These are phyloP conservation scores for Chrysanthemum lavandulifolium DNA, from an alignment of 129 eudicot genomes.

Conservation along the genomic window DNA sequence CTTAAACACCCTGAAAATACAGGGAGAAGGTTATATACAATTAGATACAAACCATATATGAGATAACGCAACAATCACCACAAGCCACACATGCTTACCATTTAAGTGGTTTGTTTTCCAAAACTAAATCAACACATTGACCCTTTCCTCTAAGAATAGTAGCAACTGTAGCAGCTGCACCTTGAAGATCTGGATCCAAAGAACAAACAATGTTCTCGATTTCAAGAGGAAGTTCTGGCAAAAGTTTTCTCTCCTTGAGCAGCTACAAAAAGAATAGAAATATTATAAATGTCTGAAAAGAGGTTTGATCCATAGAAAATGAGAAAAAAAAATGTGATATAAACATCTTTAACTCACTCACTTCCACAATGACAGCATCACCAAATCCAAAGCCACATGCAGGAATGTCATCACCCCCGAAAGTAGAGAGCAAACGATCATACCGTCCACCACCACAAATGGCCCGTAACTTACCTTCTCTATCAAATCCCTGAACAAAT, in stretches of 20 bases:
- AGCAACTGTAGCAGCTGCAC: conserved; percentile 81
- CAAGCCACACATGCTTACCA: conserved; percentile 42
- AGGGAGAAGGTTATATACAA: neutral
- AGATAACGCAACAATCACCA: conserved; percentile 1
- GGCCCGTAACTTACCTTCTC: conserved; percentile 88
- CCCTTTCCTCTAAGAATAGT: conserved; percentile 75
- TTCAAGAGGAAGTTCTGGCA: conserved; percentile 63
- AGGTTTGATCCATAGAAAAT: neutral
- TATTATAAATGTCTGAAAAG: neutral
- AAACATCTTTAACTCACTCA: conserved; percentile 53
- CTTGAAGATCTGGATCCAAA: conserved; percentile 77
- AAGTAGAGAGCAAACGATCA: conserved; percentile 80
- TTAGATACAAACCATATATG: neutral
- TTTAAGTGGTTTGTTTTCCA: conserved; percentile 87
- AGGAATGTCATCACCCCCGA: conserved; percentile 92
- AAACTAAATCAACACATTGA: conserved; percentile 84
- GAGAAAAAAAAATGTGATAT: neutral
- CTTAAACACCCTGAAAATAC: conserved; percentile 66
- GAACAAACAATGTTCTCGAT: conserved; percentile 85
- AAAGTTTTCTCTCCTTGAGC: conserved; percentile 75
- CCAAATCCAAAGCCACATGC: conserved; percentile 99
- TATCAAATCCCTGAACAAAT: conserved; percentile 75
- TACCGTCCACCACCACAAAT: conserved; percentile 98
- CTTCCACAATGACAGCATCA: conserved; percentile 96
- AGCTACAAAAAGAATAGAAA: conserved; percentile 36